phyloP scores from a whole-genome alignment of 495 filamentous ascomycete species.

The Penicillium coffeae region DNA sequence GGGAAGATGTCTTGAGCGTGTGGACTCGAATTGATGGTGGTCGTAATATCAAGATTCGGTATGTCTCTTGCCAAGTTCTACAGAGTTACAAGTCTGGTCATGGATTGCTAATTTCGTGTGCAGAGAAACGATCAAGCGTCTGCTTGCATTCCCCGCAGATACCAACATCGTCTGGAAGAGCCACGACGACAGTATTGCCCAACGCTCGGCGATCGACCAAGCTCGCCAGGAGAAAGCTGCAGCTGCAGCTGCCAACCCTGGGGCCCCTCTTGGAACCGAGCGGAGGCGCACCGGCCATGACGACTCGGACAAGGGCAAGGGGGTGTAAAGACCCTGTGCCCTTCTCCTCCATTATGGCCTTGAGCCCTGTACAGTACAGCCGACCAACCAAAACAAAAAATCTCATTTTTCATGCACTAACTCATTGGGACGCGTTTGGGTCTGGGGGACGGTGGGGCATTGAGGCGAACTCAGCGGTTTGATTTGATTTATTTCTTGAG shows the following conservation, averaged over 20 bases:
- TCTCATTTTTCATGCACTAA: conserved; percentile 24
- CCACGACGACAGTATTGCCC: conserved; percentile 78
- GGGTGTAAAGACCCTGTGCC: conserved; percentile 26
- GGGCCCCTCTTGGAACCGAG: conserved; percentile 35
- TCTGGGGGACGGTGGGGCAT: conserved; percentile 36
- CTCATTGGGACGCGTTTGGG: conserved; percentile 45
- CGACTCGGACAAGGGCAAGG: conserved; percentile 48
- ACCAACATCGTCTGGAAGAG: conserved; percentile 93
- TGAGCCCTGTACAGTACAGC: conserved; percentile 48
- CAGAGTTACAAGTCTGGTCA: background rate
- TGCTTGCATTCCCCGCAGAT: conserved; percentile 77
- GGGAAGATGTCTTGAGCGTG: conserved; percentile 95
- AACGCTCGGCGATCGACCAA: conserved; percentile 76
- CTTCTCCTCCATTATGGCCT: conserved; percentile 19
- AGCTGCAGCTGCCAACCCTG: conserved; percentile 17
- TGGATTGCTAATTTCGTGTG: background rate
- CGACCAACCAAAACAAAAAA: conserved; percentile 29
- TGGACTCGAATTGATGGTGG: conserved; percentile 93
- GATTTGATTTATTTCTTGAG: conserved; percentile 33
- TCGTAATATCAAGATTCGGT: conserved; percentile 96
- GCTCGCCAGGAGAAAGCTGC: conserved; percentile 69
- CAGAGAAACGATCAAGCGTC: conserved; percentile 89
- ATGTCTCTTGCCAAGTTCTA: conserved; percentile 23
- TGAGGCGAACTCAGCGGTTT: conserved; percentile 44
- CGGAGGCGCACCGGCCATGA: conserved; percentile 47